Percentiles rank a stretch among this genome's conserved stretches.
These are phyloP conservation scores for Cryptosporidium canis DNA, from an alignment of 169 alveolate genomes.

Conservation along the genomic window DNA sequence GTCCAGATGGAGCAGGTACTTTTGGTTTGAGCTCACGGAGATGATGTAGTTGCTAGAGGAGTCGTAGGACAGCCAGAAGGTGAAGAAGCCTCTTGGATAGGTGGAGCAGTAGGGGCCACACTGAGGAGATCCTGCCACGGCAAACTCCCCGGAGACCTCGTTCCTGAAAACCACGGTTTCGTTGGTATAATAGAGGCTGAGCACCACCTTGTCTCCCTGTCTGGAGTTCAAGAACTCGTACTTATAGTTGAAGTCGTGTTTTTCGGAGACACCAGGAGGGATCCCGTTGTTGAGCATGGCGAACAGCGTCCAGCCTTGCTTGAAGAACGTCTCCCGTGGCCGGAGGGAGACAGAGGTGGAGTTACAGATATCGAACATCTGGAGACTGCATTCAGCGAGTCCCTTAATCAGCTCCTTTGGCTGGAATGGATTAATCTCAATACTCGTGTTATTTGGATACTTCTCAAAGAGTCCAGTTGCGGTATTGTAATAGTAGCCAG, in stretches of 20 bases:
- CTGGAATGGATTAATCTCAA: conserved; percentile 56
- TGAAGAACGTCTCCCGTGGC: conserved; percentile 28
- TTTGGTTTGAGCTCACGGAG: conserved; percentile 32
- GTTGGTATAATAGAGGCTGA: conserved; percentile 9
- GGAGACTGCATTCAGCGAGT: conserved; percentile 15
- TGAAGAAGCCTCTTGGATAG: conserved; percentile 50
- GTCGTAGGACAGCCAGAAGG: conserved; percentile 63
- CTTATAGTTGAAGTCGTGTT: conserved; percentile 28
- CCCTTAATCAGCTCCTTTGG: conserved; percentile 44
- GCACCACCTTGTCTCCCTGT: conserved; percentile 8
- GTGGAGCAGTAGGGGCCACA: conserved; percentile 71
- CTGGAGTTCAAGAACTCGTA: conserved; percentile 22
- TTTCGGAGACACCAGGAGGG: conserved; percentile 24
- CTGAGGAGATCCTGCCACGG: conserved; percentile 65
- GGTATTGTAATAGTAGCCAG: conserved; percentile 48
- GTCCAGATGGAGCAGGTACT: conserved; percentile 48
- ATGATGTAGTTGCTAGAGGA: conserved; percentile 24
- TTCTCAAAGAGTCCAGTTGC: conserved; percentile 58
- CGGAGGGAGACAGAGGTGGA: conserved; percentile 20
- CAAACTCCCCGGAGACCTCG: conserved; percentile 34
- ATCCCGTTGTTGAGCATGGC: conserved; percentile 50
- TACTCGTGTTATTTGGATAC: conserved; percentile 32
- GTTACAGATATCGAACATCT: conserved; percentile 65
- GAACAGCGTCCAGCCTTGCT: conserved; percentile 50
- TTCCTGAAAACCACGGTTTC: conserved; percentile 39